phyloP scores from a whole-genome alignment of 495 filamentous ascomycete species.

The Aspergillus nidulans region DNA sequence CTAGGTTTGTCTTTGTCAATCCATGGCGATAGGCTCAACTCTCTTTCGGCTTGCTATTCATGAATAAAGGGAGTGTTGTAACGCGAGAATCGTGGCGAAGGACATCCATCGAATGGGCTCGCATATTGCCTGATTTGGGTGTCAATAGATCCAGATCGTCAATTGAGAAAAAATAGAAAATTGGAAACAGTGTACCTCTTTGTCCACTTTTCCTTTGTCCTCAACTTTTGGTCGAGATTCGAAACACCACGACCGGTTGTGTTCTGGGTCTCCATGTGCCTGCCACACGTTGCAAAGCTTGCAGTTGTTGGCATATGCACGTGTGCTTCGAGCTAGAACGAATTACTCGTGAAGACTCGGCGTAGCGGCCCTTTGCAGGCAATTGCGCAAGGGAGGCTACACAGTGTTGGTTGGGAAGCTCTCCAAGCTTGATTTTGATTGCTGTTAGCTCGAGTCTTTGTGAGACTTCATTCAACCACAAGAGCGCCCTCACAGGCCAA shows the following conservation, averaged over 20 bases:
- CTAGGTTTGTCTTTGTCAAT: slow-evolving; percentile 7
- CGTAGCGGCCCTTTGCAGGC: too few species aligned
- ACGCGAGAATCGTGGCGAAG: not conserved
- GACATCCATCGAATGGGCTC: not conserved
- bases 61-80: slow-evolving; percentile 6
- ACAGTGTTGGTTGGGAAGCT: too few species aligned
- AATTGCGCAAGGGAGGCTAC: too few species aligned
- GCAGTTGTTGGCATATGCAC: too few species aligned
- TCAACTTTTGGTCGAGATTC: not conserved
- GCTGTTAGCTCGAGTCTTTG: too few species aligned
- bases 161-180: not conserved
- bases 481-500: too few species aligned
- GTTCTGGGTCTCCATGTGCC: too few species aligned
- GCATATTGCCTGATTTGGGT: slow-evolving; percentile 12
- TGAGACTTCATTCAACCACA: too few species aligned
- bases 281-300: not conserved
- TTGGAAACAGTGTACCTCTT: not conserved
- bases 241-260: too few species aligned
- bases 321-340: too few species aligned
- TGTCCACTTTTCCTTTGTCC: not conserved
- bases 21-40: not conserved
- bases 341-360: too few species aligned
- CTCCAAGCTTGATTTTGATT: too few species aligned
- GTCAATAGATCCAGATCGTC: slow-evolving; percentile 9
- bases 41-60: not conserved